phyloP scores from a whole-genome alignment of 78 protist genomes.

The Dictyostelium brefeldianum region DNA sequence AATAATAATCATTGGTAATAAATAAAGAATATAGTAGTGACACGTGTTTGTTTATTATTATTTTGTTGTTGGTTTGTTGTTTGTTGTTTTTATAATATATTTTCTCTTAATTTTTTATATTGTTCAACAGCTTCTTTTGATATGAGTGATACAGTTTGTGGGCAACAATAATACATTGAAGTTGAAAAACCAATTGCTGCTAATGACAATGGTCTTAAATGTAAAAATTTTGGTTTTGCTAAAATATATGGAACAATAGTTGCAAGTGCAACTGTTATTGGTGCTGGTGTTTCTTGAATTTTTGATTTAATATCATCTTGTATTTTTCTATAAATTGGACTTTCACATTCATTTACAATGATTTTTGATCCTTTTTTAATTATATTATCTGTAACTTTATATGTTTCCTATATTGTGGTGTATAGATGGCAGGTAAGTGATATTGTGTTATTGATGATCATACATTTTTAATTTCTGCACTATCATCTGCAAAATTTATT shows the following conservation, averaged over 20 bases:
- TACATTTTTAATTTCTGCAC: no score
- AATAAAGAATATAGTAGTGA: no score
- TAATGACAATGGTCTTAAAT: background rate
- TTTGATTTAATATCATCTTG: background rate
- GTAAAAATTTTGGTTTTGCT: background rate
- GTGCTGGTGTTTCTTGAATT: background rate
- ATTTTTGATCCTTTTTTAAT: conserved; percentile 3
- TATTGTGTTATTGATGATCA: no score
- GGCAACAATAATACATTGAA: conserved; percentile 57
- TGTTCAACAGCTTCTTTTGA: conserved; percentile 14
- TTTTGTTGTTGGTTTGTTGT: no score
- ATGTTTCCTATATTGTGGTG: background rate
- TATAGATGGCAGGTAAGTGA: no score
- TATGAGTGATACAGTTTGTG: background rate
- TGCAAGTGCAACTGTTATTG: background rate
- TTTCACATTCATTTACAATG: background rate
- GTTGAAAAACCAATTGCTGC: conserved; percentile 37
- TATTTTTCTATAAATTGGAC: background rate
- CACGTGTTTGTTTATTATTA: no score
- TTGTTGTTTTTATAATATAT: no score
- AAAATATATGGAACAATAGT: background rate
- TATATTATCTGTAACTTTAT: background rate
- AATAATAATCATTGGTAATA: no score
- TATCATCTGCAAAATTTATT: no score
- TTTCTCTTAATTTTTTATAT: conserved; percentile 32